Percentiles rank a stretch among this genome's conserved stretches.
Evolutionary conservation across 345 rosid species (phyloP).

Genomic region (Eucalyptus lansdowneana): DNA sequence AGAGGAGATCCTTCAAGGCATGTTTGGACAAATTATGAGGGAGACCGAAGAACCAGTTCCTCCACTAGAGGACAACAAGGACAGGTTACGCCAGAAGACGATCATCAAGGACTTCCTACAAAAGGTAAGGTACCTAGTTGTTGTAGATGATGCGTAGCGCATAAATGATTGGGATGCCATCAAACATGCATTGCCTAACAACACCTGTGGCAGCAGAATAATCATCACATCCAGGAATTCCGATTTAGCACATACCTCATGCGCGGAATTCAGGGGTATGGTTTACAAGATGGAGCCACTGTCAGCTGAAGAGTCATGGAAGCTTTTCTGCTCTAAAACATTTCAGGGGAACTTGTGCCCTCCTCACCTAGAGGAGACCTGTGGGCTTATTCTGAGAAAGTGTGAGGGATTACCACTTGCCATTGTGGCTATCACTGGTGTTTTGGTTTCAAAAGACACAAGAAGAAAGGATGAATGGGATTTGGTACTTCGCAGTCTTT

Average conservation of each 20-base stretch:
- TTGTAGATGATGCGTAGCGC: conserved; percentile 19
- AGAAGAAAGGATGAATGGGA: conserved; percentile 17
- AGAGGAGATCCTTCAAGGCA: conserved; percentile 1
- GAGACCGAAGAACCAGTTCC: conserved; percentile 1
- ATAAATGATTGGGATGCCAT: conserved; percentile 14
- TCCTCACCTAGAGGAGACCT: conserved; percentile 9
- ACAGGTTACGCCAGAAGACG: not conserved
- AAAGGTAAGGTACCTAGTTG: conserved; percentile 9
- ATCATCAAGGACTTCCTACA: conserved; percentile 2
- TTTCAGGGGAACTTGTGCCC: conserved; percentile 14
- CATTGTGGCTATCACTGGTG: conserved; percentile 28
- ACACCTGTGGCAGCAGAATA: conserved; percentile 8
- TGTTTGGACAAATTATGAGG: conserved; percentile 2
- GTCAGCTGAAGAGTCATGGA: conserved; percentile 6
- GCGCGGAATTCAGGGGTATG: rapidly evolving
- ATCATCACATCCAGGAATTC: conserved; percentile 15
- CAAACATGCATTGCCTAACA: conserved; percentile 11
- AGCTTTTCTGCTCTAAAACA: conserved; percentile 16
- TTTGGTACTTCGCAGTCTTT: conserved; percentile 2
- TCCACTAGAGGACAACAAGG: conserved; percentile 5
- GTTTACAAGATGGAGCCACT: not conserved
- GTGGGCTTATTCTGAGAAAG: conserved; percentile 4
- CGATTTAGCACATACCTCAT: not conserved
- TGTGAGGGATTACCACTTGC: conserved; percentile 34
- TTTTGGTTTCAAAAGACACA: conserved; percentile 11